Base-by-base conservation (phyloP, 73 alveolate genomes). In the Blepharisma japonicum region DNA sequence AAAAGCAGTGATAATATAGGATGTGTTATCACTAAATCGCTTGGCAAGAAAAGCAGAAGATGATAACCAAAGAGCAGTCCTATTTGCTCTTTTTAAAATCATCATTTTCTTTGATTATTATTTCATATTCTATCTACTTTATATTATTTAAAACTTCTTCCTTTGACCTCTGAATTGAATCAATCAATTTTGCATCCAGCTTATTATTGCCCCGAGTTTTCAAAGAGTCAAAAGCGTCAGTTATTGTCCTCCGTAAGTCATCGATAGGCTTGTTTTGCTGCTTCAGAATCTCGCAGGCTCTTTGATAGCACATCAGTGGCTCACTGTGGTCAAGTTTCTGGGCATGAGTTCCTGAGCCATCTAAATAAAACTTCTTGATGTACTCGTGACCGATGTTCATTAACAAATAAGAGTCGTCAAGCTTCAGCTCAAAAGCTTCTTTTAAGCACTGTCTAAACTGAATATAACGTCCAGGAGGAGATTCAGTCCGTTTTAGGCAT, bases 311-410 rank as follows among this genome's bases (percentile, higher is more conserved):
- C 39, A 61, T n/a, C 27, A 11, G 51, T 45, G 55, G 68, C 45
- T 55, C 56, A 50, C 81, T 8, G n/a, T 14, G 68, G 55, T 67
- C 87, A 6, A 27, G 56, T 27, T 11, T 77, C 8, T 77, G 51
- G 14, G 77, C 77, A 21, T 25, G 8, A 6, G 86, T 49, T 42
- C 70, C 81, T 9, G 87, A 79, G 1, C 45, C 67, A 6, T 53
- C 80, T 7, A 46, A 54, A 4, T 27, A 25, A 5, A 70, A 68
- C 39, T 85, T 87, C 55, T 61, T 68, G 14, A 71, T 71, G 76
- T 83, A 87, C 61, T 83, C 83, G 46, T 90, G 85, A 4, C 93
- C 98, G 25, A 93, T 84, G 70, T 93, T 96, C 53, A 74, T 88
- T 25, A 93, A 78, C 7, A 90, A 71, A 7, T 81, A 89, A 71